These are phyloP conservation scores for Kokia cookei DNA, from an alignment of 441 rosid species.

Conservation along the genomic window DNA sequence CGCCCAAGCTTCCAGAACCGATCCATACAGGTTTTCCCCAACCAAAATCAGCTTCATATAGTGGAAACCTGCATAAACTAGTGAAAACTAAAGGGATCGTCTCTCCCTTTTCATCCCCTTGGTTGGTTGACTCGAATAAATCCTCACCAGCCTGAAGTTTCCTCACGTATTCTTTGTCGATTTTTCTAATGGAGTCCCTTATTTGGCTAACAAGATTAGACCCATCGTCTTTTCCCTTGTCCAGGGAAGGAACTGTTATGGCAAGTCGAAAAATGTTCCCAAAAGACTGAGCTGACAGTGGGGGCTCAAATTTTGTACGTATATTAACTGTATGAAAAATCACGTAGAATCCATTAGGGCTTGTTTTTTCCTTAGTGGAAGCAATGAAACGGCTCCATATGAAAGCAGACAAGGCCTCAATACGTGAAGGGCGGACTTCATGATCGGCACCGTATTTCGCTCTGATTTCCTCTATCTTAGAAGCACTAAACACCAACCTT, in stretches of 20 bases:
- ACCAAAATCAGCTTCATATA: constrained; percentile 43
- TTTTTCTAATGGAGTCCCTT: constrained; percentile 13
- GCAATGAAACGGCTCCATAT: constrained; percentile 19
- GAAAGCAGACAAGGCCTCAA: constrained; percentile 27
- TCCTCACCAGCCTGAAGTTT: constrained; percentile 9
- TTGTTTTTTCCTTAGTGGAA: background rate
- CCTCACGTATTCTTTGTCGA: constrained; percentile 6
- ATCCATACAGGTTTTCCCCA: constrained; percentile 47
- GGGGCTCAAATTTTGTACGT: constrained; percentile 23
- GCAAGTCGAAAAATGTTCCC: constrained; percentile 21
- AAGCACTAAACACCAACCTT: background rate
- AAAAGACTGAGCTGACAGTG: constrained; percentile 16
- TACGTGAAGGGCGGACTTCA: background rate
- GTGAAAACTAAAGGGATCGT: constrained; percentile 23
- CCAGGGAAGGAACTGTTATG: background rate
- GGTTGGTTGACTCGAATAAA: constrained; percentile 8
- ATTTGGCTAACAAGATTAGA: constrained; percentile 5
- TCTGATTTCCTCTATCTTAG: background rate
- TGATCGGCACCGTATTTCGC: background rate
- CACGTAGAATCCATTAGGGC: background rate
- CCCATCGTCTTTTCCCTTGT: background rate
- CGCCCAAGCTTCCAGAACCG: constrained; percentile 5
- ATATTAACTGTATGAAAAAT: constrained; percentile 9
- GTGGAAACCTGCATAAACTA: constrained; percentile 37
- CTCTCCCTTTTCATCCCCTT: background rate